These are phyloP conservation scores for Drosera spatulata DNA, from an alignment of 179 eudicot genomes.

Conservation along the genomic window DNA sequence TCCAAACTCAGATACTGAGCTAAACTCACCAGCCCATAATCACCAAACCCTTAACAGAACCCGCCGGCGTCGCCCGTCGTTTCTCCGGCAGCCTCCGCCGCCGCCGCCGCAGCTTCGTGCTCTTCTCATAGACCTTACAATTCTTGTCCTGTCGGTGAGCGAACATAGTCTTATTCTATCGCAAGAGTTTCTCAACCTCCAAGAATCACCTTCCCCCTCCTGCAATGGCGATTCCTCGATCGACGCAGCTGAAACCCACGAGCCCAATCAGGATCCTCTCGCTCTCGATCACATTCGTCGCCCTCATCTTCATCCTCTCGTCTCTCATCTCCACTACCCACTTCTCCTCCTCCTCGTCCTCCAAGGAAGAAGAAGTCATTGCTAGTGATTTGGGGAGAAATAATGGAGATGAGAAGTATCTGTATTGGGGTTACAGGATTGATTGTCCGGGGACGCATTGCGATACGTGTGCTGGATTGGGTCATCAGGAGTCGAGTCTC, in stretches of 20 bases:
- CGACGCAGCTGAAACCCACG: slow-evolving; percentile 43
- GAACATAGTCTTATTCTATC: no score
- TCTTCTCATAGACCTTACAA: no score
- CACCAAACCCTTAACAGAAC: no score
- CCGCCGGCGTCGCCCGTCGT: no score
- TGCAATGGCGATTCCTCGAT: slow-evolving; percentile 51
- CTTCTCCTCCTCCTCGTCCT: slow-evolving; percentile 18
- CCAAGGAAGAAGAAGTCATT: slow-evolving; percentile 6
- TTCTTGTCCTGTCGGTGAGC: no score
- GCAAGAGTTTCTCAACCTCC: no score
- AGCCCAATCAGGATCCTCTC: slow-evolving; percentile 35
- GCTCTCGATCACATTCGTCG: slow-evolving; percentile 30
- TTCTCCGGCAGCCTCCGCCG: no score
- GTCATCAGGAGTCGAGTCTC: slow-evolving; percentile 96
- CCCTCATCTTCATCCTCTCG: slow-evolving; percentile 41
- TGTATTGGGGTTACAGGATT: slow-evolving; percentile 79
- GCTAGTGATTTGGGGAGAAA: not conserved
- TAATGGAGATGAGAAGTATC: slow-evolving; percentile 26
- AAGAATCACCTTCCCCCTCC: no score
- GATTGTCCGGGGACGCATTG: slow-evolving; percentile 97
- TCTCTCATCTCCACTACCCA: slow-evolving; percentile 35
- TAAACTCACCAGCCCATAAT: no score
- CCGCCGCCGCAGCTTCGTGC: no score
- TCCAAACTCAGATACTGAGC: no score
- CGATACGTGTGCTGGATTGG: slow-evolving; percentile 74